Evolutionary conservation across 2,329 filamentous ascomycete species (phyloP).

Genomic region (Diaporthe citrichinensis): DNA sequence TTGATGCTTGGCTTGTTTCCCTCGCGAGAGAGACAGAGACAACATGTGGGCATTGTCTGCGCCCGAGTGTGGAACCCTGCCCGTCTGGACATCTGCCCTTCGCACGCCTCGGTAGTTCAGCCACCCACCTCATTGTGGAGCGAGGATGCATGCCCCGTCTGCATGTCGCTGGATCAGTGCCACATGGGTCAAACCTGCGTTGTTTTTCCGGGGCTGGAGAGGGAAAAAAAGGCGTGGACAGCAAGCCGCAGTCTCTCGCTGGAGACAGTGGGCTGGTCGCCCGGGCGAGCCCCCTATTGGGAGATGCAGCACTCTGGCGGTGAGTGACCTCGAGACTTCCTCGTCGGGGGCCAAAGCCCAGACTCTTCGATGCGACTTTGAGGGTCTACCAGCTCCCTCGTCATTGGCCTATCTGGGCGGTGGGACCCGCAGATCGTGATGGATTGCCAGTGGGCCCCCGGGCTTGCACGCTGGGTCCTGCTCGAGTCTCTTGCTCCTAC

Average conservation of each 20-base stretch:
- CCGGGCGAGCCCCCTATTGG: conserved; percentile 22
- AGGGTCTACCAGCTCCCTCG: conserved; percentile 7
- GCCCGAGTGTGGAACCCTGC: conserved; percentile 8
- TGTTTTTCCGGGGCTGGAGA: conserved; percentile 24
- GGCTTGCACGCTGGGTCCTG: conserved; percentile 12
- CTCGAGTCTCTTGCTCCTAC: conserved; percentile 9
- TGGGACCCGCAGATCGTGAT: conserved; percentile 38
- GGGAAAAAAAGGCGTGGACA: conserved; percentile 2
- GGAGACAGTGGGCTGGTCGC: conserved; percentile 11
- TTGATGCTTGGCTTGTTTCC: conserved; percentile 30
- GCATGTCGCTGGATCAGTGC: conserved; percentile 31
- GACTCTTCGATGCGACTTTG: conserved; percentile 36
- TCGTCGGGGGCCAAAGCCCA: conserved; percentile 21
- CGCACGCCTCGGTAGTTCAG: conserved; percentile 5
- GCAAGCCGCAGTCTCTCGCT: conserved; percentile 21
- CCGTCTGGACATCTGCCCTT: conserved; percentile 24
- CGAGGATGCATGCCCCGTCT: conserved; percentile 10
- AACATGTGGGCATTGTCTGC: neutral
- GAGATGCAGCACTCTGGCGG: conserved; percentile 34
- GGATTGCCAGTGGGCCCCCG: conserved; percentile 38
- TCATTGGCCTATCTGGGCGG: conserved; percentile 18
- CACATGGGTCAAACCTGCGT: conserved; percentile 30
- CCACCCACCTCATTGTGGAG: conserved; percentile 33
- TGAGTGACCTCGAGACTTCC: conserved; percentile 36
- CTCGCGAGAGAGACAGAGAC: neutral